phyloP scores from a whole-genome alignment of 768 basidiomycete genomes.

The Rubroboletus satanas region DNA sequence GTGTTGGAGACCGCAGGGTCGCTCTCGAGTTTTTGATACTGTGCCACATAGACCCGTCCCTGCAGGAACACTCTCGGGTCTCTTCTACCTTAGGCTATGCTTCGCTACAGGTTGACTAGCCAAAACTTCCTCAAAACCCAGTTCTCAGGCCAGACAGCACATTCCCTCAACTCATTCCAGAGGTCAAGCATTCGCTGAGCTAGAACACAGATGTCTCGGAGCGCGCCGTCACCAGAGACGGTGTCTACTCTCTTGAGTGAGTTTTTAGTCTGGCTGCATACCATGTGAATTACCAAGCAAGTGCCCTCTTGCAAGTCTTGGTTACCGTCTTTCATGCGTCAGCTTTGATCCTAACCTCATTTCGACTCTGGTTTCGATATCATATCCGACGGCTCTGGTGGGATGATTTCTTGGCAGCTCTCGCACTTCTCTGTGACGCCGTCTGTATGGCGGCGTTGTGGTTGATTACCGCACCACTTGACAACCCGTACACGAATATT shows the following conservation, averaged over 20 bases:
- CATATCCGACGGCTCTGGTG: conserved; percentile 25
- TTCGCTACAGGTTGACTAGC: not conserved
- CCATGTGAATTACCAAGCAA: not conserved
- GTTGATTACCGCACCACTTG: conserved; percentile 26
- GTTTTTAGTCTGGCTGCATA: not conserved
- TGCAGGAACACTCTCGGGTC: not conserved
- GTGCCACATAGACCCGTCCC: not conserved
- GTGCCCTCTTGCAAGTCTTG: conserved; percentile 10
- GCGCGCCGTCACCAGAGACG: conserved; percentile 4
- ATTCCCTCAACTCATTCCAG: not conserved
- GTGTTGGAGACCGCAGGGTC: not conserved
- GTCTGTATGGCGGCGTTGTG: conserved; percentile 13
- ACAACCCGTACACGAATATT: conserved; percentile 9
- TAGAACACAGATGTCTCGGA: conserved; percentile 1
- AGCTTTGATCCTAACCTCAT: conserved; percentile 19
- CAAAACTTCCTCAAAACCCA: not conserved
- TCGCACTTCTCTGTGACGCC: conserved; percentile 10
- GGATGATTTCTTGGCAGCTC: conserved; percentile 28
- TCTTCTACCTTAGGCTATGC: not conserved
- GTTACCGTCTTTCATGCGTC: conserved; percentile 18
- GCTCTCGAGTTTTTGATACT: not conserved
- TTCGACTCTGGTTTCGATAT: conserved; percentile 27
- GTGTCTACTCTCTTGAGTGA: conserved; percentile 19
- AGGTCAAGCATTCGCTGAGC: not conserved
- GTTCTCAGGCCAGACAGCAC: not conserved